Evolutionary conservation across 495 filamentous ascomycete species (phyloP).

Genomic region (Tuber calosporum): DNA sequence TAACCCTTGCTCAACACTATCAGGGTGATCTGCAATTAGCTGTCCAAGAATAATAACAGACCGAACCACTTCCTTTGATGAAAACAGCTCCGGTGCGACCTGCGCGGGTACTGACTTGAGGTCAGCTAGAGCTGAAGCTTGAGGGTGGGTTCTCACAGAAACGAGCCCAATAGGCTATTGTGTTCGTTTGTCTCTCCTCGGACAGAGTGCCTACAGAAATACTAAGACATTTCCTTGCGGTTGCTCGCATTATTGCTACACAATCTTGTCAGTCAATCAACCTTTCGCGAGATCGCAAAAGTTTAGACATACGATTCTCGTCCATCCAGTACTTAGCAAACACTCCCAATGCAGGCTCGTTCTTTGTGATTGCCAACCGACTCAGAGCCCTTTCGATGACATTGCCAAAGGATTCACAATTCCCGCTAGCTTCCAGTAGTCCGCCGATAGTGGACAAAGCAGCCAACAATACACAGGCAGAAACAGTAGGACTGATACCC

Average conservation of each 20-base stretch:
- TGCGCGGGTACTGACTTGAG: conserved; percentile 22
- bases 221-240: conserved; percentile 29
- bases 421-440: conserved; percentile 34
- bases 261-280: background rate
- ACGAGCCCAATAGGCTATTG: conserved; percentile 28
- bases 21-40: conserved; percentile 28
- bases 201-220: conserved; percentile 21
- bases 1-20: conserved; percentile 22
- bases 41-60: conserved; percentile 35
- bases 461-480: conserved; percentile 31
- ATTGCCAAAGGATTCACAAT: conserved; percentile 15
- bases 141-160: conserved; percentile 20
- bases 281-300: background rate
- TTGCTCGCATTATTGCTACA: conserved; percentile 28
- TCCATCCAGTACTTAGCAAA: conserved; percentile 42
- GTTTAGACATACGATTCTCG: conserved; percentile 20
- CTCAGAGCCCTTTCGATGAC: conserved; percentile 19
- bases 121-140: background rate
- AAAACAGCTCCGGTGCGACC: conserved; percentile 34
- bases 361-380: conserved; percentile 1
- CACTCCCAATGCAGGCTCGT: conserved; percentile 25
- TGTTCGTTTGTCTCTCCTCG: conserved; percentile 7
- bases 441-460: conserved; percentile 23
- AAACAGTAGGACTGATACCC: conserved; percentile 30
- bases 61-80: conserved; percentile 34